Conservation (phyloP, 495 filamentous ascomycete species). For the Hyaloscypha finlandica region DNA sequence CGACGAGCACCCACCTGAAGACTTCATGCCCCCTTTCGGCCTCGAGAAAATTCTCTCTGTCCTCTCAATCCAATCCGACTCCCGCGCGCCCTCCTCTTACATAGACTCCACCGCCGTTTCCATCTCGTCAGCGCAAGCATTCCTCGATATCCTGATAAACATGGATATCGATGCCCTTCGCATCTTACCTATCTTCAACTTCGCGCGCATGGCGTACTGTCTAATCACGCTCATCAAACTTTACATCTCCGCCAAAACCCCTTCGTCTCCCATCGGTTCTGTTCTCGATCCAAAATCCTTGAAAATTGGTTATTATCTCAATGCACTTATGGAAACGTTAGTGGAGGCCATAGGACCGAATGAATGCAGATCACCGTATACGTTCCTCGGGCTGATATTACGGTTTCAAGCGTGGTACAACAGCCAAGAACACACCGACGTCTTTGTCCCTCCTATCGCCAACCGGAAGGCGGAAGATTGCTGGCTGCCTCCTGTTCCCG, state of each 20-base stretch:
- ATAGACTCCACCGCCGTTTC: constrained; percentile 51
- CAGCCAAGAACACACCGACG: constrained; percentile 16
- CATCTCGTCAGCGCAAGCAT: constrained; percentile 50
- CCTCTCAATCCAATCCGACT: constrained; percentile 26
- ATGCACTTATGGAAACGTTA: constrained; percentile 41
- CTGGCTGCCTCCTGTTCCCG: constrained; percentile 15
- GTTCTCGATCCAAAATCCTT: constrained; percentile 45
- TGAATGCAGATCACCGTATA: constrained; percentile 24
- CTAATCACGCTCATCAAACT: constrained; percentile 52
- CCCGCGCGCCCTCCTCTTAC: constrained; percentile 44
- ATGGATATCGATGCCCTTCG: constrained; percentile 45
- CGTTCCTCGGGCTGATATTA: constrained; percentile 23
- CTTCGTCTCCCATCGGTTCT: constrained; percentile 41
- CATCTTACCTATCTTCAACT: constrained; percentile 48
- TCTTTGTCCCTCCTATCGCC: constrained; percentile 8
- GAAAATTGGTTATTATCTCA: constrained; percentile 49
- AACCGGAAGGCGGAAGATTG: background rate
- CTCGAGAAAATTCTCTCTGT: constrained; percentile 35
- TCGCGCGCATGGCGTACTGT: constrained; percentile 45
- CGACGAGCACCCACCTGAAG: constrained; percentile 53
- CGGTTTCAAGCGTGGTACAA: constrained; percentile 19
- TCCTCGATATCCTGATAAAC: constrained; percentile 48
- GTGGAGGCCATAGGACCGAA: constrained; percentile 37
- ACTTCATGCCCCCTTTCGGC: constrained; percentile 39
- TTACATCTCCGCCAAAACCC: constrained; percentile 47